Percentiles rank a stretch among this genome's conserved stretches.
These are phyloP conservation scores for Mollisia scopiformis DNA, from an alignment of 2,329 filamentous ascomycete genomes.

Conservation along the genomic window DNA sequence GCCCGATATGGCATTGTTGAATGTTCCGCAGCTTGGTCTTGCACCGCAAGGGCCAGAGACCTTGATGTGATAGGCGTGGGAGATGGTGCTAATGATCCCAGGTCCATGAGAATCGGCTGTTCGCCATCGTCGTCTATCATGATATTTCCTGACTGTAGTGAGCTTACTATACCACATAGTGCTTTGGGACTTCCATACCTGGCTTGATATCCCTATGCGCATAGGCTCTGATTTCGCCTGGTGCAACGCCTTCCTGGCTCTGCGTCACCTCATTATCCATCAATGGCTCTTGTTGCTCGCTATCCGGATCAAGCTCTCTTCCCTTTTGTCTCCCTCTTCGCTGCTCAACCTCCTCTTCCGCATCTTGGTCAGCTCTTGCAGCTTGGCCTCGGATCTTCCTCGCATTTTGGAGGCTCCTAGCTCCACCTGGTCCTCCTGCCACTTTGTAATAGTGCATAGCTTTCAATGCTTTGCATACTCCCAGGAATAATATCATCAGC, in stretches of 20 bases:
- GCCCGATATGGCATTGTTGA: conserved; percentile 98
- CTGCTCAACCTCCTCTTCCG: conserved; percentile 39
- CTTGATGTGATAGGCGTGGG: conserved; percentile 89
- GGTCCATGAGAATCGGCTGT: conserved; percentile 93
- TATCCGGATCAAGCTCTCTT: conserved; percentile 59
- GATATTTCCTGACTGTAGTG: conserved; percentile 70
- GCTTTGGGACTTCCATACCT: conserved; percentile 54
- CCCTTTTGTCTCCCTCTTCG: conserved; percentile 45
- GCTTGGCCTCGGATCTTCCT: conserved; percentile 40
- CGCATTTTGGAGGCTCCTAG: conserved; percentile 50
- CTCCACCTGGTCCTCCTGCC: conserved; percentile 58
- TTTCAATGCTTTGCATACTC: conserved; percentile 85
- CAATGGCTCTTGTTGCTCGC: conserved; percentile 77
- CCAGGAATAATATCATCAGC: conserved; percentile 88
- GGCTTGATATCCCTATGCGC: conserved; percentile 98
- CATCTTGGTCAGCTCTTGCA: conserved; percentile 45
- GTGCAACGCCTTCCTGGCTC: conserved; percentile 67
- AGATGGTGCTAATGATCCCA: conserved; percentile 86
- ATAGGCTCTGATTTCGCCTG: conserved; percentile 76
- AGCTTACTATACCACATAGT: conserved; percentile 1
- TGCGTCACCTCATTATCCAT: conserved; percentile 77
- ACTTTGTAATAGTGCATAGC: conserved; percentile 90
- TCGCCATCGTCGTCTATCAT: conserved; percentile 95
- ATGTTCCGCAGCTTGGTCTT: conserved; percentile 94
- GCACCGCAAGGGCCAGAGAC: conserved; percentile 86